These are phyloP conservation scores for Kwoniella pini DNA, from an alignment of 768 basidiomycete species.

Conservation along the genomic window DNA sequence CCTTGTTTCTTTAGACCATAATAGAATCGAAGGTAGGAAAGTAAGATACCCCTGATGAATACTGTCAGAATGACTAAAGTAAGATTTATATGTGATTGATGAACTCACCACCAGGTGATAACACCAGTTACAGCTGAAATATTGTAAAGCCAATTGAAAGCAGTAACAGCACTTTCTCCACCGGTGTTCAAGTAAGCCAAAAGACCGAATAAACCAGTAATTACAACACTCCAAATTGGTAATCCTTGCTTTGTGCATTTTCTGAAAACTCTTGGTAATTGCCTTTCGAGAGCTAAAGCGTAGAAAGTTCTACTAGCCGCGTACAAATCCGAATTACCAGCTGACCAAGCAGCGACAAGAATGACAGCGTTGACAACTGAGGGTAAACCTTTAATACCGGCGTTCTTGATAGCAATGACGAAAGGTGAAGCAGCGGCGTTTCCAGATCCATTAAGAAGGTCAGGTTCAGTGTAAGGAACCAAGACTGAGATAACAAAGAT, in stretches of 20 bases:
- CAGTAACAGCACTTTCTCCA: conserved; percentile 36
- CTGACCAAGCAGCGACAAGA: conserved; percentile 54
- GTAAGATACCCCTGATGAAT: conserved; percentile 34
- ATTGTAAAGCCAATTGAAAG: conserved; percentile 53
- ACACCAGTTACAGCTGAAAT: conserved; percentile 53
- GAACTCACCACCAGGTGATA: conserved; percentile 50
- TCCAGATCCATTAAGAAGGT: conserved; percentile 38
- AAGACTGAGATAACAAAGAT: conserved; percentile 49
- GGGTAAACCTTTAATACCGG: conserved; percentile 52
- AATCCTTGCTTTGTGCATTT: conserved; percentile 51
- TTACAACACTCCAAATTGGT: conserved; percentile 44
- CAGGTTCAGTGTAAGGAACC: conserved; percentile 48
- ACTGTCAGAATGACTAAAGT: not conserved
- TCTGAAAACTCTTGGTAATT: conserved; percentile 56
- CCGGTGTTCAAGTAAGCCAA: conserved; percentile 49
- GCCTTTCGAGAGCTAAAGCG: conserved; percentile 59
- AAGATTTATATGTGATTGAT: not conserved
- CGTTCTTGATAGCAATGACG: conserved; percentile 54
- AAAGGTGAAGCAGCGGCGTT: conserved; percentile 53
- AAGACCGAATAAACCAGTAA: conserved; percentile 38
- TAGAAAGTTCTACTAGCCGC: conserved; percentile 60
- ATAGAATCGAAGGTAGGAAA: conserved; percentile 50
- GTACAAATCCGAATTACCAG: conserved; percentile 56
- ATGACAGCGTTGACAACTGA: conserved; percentile 54
- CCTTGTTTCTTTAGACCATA: conserved; percentile 54